Evolutionary conservation across 352 stramenopile species (phyloP), one percentile per base, ranked within the genome.

Genomic region (Globisporangium heterothallicum): DNA sequence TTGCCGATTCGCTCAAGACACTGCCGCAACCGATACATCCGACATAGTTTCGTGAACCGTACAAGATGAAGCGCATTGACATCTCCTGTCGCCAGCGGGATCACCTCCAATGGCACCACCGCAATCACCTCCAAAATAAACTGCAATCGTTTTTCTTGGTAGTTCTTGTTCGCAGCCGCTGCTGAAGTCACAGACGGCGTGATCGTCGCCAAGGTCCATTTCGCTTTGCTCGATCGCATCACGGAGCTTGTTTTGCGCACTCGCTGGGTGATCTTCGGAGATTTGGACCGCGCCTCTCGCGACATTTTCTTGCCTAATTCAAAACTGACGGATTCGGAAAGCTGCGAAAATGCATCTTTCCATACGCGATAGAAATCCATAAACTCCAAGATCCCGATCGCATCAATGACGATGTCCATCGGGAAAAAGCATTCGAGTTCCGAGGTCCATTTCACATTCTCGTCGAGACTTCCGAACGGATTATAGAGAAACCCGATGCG

Each of bases 401-500:
- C 26, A 42, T 90, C 81, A 7, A 48, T 61, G 1, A 81, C 12
- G 2, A 69, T 6, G 41, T 88, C 71, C 2, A 86, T 55, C 0
- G 46, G 27, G 0, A 52, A 29, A 14, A 89, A 72, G 0, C 71
- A 56, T 9, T 56, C 73, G 34, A 89, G 64, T 13, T 73, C 69
- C 6, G 25, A 21, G 0, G 67, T 78, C 78, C 75, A 89, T 7
- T 49, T 32, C 9, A 26, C 14, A 2, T 42, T 51, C 18, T 53
- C n/a, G 13, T 27, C 18, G 32, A 49, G 29, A 21, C 24, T 25
- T 0, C 58, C 30, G 36, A 79, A 77, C 3, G 74, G 74, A 53
- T 88, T 74, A 41, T 79, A 88, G 47, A 83, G 60, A 47, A 92
- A 84, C 22, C 78, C 81, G 36, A 92, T 66, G 0, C 78, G 78